Evolutionary conservation across 2,329 filamentous ascomycete genomes (phyloP), one percentile per base, ranked within the genome.

Genomic region (Eurotiales sp.): DNA sequence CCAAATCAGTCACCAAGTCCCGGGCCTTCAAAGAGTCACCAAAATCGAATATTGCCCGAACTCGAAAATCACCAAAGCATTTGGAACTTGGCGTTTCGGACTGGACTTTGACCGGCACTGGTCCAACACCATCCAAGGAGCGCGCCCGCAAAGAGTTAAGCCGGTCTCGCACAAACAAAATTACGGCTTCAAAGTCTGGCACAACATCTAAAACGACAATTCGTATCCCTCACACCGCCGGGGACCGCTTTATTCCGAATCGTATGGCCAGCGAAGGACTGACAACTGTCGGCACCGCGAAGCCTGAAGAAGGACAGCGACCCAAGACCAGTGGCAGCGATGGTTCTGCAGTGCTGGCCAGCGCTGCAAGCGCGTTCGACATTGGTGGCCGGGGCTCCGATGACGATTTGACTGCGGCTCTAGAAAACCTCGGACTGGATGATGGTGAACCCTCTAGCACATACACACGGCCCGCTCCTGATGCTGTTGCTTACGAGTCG

Each of bases 181-280:
- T 34, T n/a, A 36, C 36, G 4, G 17, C 43, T 7, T 42, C 36
- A 11, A 53, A 53, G 32, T 2, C 40, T 23, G 30, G 37, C 22
- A 15, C 46, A 2, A 60, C 69, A 23, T 70, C 71, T 64, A 95
- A 95, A 81, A 92, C 88, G 12, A 90, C 87, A 1, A 70, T 91
- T 52, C 85, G 83, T 51, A 74, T 81, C 61, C 67, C 76, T 23
- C 72, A 80, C 70, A 93, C 92, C 62, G 80, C 83, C 43, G 90
- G 85, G 34, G 93, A 99, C 71, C 86, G 93, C 48, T 99, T 97
- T 77, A 97, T 99, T 60, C 92, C 93, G 60, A 96, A 95, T 77
- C 87, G 93, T 27, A 82, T 81, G 45, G 88, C 91, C 58, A 96
- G 91, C 76, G 93, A 95, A 47, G 91, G 87, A 51, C 87, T 96